Base-by-base conservation (phyloP, 306 rosid species). In the Elaeagnus macrophylla region DNA sequence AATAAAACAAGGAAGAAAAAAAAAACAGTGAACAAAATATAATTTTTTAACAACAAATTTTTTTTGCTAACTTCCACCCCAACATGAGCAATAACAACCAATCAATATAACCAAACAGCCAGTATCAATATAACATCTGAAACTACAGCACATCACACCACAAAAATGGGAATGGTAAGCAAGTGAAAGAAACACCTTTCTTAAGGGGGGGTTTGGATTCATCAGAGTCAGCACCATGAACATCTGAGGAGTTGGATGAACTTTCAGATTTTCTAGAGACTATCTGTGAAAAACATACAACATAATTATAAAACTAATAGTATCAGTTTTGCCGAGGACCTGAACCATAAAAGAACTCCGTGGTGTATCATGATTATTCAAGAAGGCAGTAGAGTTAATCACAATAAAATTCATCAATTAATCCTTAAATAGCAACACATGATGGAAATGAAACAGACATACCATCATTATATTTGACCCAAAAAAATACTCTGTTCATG, bases 111-210 rank as follows among this genome's bases (percentile, higher is more conserved):
- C 32, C 32, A 41, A 0, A 11, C 12, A 12, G 49, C n/a, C 15
- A 45, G 17, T 7, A 7, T 17, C 7, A 45, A 45, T 6, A 45
- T 45, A 3, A 45, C n/a, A 12, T 13, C 14, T 45, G 8, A 45
- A 5, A 45, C 15, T 17, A 10, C 45, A 37, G 25, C 9, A 55
- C 39, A 12, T 38, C 1, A 35, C 38, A 15, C 17, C 5, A 25
- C 1, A 8, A 8, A 4, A 10, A 37, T 37, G 11, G 47, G 44
- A 17, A 55, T 11, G 8, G 25, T 8, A 59, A 18, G 12, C 39
- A 53, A 35, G 25, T 39, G 12, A 69, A 68, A 46, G 42, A 32
- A 53, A 57, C 60, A 86, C 97, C 97, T 91, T 81, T 91, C 72
- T 74, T 86, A 54, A 91, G 58, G 20, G 78, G 83, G 66, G 65